These are phyloP conservation scores for Botryotinia convoluta DNA, from an alignment of 2,329 filamentous ascomycete genomes.

Conservation along the genomic window DNA sequence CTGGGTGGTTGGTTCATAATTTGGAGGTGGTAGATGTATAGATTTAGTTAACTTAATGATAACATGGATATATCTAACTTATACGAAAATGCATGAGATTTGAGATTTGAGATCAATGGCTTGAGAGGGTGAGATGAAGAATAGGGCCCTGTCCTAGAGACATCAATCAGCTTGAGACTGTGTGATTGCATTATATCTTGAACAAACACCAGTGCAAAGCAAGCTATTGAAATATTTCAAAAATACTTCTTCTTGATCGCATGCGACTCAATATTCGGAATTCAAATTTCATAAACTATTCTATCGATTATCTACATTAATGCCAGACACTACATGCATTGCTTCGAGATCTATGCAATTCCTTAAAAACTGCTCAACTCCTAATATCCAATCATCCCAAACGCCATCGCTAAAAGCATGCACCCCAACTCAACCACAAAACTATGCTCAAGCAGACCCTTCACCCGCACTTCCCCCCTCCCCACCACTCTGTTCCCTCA, in stretches of 20 bases:
- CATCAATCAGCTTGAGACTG: background rate
- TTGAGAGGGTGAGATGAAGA: background rate
- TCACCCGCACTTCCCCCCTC: background rate
- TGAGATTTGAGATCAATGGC: background rate
- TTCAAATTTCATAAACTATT: background rate
- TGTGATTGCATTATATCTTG: too few relatives aligned
- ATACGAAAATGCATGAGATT: too few relatives aligned
- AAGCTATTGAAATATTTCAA: accelerated
- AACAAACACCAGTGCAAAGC: background rate
- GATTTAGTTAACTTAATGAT: background rate
- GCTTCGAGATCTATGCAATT: too few relatives aligned
- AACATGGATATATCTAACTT: background rate
- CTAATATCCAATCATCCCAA: background rate
- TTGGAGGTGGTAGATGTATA: background rate
- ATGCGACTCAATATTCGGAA: background rate
- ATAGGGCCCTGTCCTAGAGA: too few relatives aligned
- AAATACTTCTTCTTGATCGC: background rate
- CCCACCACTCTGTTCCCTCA: conserved; percentile 30
- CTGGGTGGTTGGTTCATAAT: background rate
- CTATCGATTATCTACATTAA: background rate
- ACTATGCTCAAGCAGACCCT: background rate
- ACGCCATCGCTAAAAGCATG: conserved; percentile 5
- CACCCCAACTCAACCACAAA: background rate
- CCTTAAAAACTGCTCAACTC: background rate
- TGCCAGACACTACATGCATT: background rate